Conservation (phyloP, 805 yeast genomes). For the Metschnikowia reukaufii region DNA sequence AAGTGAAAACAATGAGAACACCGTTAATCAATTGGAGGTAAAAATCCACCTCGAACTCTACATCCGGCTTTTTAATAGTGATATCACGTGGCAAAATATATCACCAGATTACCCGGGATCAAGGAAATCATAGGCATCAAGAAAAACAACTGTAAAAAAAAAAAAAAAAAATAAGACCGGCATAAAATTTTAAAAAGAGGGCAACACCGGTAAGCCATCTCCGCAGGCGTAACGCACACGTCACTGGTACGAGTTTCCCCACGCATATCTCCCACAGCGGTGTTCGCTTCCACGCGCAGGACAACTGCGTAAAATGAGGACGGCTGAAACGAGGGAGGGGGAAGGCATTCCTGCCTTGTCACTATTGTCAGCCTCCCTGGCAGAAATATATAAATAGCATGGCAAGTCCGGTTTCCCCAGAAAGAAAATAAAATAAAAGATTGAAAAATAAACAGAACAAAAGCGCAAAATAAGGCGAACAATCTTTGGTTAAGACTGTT, state of each 20-base stretch:
- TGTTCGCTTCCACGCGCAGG: conserved; percentile 10
- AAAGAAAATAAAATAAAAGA: not conserved
- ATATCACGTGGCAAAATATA: too few relatives aligned
- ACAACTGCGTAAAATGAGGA: conserved; percentile 6
- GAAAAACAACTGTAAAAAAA: not conserved
- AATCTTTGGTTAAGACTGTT: conserved; percentile 2
- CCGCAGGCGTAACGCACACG: conserved; percentile 4
- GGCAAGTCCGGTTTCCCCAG: conserved; percentile 6
- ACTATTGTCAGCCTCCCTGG: conserved; percentile 9
- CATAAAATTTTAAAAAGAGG: not conserved
- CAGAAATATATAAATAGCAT: conserved; percentile 13
- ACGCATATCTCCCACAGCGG: conserved; percentile 9
- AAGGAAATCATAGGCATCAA: too few relatives aligned
- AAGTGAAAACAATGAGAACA: too few relatives aligned
- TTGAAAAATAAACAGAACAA: not conserved
- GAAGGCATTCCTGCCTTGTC: conserved; percentile 7
- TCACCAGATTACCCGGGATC: too few relatives aligned
- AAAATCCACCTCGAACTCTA: too few relatives aligned
- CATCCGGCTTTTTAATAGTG: too few relatives aligned
- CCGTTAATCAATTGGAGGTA: too few relatives aligned
- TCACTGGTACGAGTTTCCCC: conserved; percentile 9
- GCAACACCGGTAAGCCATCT: not conserved
- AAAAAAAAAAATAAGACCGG: not conserved
- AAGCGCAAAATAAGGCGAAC: conserved; percentile 1
- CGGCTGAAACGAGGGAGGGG: conserved; percentile 16